Evolutionary conservation across 345 rosid species (phyloP).

Genomic region (Nasturtium officinale): DNA sequence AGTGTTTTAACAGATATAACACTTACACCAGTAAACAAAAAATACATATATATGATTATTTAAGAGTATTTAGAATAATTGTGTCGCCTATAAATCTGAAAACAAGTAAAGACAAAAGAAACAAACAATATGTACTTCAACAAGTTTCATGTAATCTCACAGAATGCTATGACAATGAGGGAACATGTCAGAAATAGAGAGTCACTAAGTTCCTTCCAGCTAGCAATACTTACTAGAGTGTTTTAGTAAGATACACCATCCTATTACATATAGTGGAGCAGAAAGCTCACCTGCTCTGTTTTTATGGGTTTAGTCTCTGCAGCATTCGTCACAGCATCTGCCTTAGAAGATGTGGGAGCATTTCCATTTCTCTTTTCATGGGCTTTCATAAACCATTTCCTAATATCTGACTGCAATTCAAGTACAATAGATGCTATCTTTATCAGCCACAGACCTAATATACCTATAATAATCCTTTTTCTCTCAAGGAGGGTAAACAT

Average conservation of each 20-base stretch:
- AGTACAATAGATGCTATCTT: conserved; percentile 20
- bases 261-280: not conserved
- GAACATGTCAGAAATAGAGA: not conserved
- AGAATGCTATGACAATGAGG: not conserved
- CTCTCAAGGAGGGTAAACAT: not conserved
- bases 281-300: conserved; percentile 52
- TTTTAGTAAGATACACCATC: conserved; percentile 1
- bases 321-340: conserved; percentile 44
- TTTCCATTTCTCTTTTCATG: conserved; percentile 70
- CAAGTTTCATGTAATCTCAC: not conserved
- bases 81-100: not conserved
- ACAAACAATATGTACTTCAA: conserved; percentile 7
- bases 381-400: conserved; percentile 97
- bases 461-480: no score
- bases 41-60: not conserved
- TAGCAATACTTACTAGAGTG: not conserved
- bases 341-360: conserved; percentile 46
- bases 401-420: conserved; percentile 79
- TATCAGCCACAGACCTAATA: conserved; percentile 17
- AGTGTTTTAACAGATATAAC: conserved; percentile 23
- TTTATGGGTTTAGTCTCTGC: conserved; percentile 45
- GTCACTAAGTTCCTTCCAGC: not conserved
- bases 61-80: conserved; percentile 9
- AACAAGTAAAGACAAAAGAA: conserved; percentile 11
- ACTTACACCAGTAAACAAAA: conserved; percentile 5